Evolutionary conservation across 331 rosid species (phyloP).

Genomic region (Pyracantha coccinea): DNA sequence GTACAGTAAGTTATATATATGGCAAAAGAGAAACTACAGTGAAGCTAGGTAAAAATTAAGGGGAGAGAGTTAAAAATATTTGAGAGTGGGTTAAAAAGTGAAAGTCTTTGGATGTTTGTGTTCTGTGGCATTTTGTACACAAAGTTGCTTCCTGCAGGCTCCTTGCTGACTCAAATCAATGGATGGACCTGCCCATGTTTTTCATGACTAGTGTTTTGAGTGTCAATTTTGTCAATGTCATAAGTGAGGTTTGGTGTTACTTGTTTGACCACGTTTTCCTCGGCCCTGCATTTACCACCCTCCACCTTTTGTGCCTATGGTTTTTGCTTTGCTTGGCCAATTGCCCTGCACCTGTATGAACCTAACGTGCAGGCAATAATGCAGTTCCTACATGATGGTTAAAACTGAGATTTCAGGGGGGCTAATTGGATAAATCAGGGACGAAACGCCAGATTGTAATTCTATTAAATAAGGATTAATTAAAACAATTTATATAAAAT

Average conservation of each 20-base stretch:
- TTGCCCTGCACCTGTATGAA: too few relatives aligned
- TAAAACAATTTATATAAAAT: too few relatives aligned
- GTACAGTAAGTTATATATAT: not conserved
- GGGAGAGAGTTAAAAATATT: not conserved
- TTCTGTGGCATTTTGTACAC: conserved; percentile 32
- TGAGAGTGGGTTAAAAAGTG: conserved; percentile 7
- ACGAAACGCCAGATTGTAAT: not conserved
- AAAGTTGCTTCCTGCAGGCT: conserved; percentile 16
- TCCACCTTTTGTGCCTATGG: not conserved
- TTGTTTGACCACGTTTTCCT: conserved; percentile 18
- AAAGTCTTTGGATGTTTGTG: conserved; percentile 8
- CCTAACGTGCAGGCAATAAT: too few relatives aligned
- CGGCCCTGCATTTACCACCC: not conserved
- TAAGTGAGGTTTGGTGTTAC: conserved; percentile 9
- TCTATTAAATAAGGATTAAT: too few relatives aligned
- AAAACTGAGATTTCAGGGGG: not conserved
- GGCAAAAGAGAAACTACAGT: not conserved
- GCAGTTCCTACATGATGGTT: not conserved
- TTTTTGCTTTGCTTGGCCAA: not conserved
- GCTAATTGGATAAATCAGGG: not conserved
- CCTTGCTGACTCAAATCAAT: conserved; percentile 1
- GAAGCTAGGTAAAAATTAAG: not conserved
- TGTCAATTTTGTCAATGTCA: not conserved
- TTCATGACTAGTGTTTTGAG: conserved; percentile 4
- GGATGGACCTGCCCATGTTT: conserved; percentile 20